Evolutionary conservation across 345 rosid species (phyloP).

Genomic region (Psidium friedrichsthalianum): DNA sequence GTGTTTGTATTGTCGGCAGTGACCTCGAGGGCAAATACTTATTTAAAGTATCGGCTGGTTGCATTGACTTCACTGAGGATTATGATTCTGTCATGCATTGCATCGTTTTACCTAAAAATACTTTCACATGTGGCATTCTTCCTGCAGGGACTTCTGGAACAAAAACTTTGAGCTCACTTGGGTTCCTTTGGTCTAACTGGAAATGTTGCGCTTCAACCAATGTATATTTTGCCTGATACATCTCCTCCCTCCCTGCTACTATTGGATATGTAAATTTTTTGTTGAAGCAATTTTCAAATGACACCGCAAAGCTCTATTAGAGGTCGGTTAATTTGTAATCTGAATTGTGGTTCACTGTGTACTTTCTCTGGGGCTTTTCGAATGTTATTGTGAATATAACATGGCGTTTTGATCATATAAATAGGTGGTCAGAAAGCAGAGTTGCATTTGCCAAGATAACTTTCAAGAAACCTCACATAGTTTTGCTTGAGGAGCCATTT

Average conservation of each 20-base stretch:
- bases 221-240: not conserved
- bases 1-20: not conserved
- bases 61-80: no score
- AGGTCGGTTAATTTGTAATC: not conserved
- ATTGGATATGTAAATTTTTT: not conserved
- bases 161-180: not conserved
- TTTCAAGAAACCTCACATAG: not conserved
- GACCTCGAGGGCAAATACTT: not conserved
- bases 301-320: not conserved
- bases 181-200: not conserved
- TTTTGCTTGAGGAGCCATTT: not conserved
- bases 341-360: not conserved
- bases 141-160: not conserved
- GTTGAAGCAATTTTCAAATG: not conserved
- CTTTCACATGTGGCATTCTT: not conserved
- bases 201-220: not conserved
- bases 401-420: not conserved
- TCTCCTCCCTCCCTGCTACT: not conserved
- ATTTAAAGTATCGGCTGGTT: not conserved
- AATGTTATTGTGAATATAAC: not conserved
- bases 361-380: not conserved
- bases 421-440: not conserved
- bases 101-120: not conserved
- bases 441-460: not conserved
- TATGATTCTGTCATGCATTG: not conserved